Conservation (phyloP, 371 early-diverging fungal species). For the Fennellomyces sp. region DNA sequence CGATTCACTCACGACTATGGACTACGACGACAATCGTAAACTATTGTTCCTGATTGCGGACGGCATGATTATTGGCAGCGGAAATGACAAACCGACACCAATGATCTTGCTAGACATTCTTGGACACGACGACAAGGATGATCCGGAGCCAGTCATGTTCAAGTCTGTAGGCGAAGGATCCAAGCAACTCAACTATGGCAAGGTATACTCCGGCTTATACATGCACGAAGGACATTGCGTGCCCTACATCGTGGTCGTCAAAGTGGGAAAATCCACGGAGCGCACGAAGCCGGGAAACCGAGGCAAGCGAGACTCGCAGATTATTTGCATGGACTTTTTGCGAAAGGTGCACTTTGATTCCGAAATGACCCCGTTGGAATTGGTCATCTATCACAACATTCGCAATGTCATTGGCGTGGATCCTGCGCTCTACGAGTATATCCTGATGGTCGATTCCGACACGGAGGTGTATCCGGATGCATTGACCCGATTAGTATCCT, state of each 20-base stretch:
- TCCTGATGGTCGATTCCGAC: slow-evolving; percentile 98
- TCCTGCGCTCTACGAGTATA: slow-evolving; percentile 83
- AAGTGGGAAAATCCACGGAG: slow-evolving; percentile 88
- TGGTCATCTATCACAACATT: slow-evolving; percentile 90
- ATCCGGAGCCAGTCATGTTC: slow-evolving; percentile 73
- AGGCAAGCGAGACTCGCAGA: slow-evolving; percentile 98
- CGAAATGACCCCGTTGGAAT: slow-evolving; percentile 93
- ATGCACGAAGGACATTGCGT: slow-evolving; percentile 65
- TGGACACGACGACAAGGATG: slow-evolving; percentile 49
- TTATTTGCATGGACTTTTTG: slow-evolving; percentile 97
- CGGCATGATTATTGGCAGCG: slow-evolving; percentile 83
- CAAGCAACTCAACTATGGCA: slow-evolving; percentile 89
- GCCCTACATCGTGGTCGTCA: slow-evolving; percentile 90
- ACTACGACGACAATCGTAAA: slow-evolving; percentile 87
- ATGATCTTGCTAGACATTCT: slow-evolving; percentile 73
- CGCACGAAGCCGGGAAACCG: slow-evolving; percentile 91
- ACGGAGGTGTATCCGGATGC: slow-evolving; percentile 83
- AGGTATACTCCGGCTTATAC: slow-evolving; percentile 94
- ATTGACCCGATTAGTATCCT: slow-evolving; percentile 70
- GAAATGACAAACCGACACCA: slow-evolving; percentile 77
- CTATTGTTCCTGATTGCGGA: slow-evolving; percentile 90
- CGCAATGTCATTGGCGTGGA: slow-evolving; percentile 78
- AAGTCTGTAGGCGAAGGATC: slow-evolving; percentile 86
- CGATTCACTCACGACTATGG: slow-evolving; percentile 84
- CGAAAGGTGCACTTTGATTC: slow-evolving; percentile 90